phyloP scores from a whole-genome alignment of 306 rosid species.

The Myrica gale region DNA sequence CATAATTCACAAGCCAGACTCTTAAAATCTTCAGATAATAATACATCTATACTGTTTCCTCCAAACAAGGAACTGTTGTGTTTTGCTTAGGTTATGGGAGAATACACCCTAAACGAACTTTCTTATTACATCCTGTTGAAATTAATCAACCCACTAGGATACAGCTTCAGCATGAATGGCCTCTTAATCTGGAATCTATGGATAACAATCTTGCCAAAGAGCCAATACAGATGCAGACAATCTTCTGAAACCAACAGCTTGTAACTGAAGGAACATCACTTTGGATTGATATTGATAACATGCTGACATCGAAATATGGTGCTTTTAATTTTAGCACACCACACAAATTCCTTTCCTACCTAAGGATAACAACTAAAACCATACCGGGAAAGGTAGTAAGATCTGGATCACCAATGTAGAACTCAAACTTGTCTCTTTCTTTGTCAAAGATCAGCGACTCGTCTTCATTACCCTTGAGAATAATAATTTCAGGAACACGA shows the following conservation, averaged over 20 bases:
- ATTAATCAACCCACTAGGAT: neutral
- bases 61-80: neutral
- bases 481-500: conserved; percentile 56
- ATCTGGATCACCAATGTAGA: conserved; percentile 78
- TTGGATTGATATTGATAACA: neutral
- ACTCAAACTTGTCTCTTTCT: conserved; percentile 59
- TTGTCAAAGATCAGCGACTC: conserved; percentile 61
- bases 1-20: neutral
- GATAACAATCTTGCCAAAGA: neutral
- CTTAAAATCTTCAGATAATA: neutral
- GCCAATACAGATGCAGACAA: neutral
- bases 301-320: neutral
- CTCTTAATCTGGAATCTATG: neutral
- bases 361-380: neutral
- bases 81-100: neutral
- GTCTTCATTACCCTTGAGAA: conserved; percentile 53
- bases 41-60: neutral
- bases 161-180: neutral
- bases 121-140: neutral
- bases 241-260: neutral
- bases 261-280: neutral
- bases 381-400: conserved; percentile 65
- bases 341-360: too few relatives aligned
- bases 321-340: neutral
- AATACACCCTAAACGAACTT: neutral